These are phyloP conservation scores for Alternaria incomplexa DNA, from an alignment of 2,329 filamentous ascomycete genomes.

Conservation along the genomic window DNA sequence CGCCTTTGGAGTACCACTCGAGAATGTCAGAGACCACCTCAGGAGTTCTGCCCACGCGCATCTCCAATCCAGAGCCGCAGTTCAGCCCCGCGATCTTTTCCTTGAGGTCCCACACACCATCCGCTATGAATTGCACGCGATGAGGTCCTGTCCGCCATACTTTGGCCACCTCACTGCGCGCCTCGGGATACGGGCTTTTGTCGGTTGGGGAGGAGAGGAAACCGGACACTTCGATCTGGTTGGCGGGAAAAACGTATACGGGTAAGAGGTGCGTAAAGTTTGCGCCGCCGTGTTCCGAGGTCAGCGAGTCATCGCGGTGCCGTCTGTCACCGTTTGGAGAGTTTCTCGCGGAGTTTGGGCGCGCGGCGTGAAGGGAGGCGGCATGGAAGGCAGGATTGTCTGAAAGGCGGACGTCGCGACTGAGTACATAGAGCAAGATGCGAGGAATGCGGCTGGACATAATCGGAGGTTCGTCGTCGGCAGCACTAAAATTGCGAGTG, in stretches of 20 bases:
- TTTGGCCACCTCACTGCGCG: constrained; percentile 67
- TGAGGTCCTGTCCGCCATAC: constrained; percentile 79
- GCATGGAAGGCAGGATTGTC: constrained; percentile 77
- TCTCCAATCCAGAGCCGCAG: constrained; percentile 62
- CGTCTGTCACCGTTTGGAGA: constrained; percentile 16
- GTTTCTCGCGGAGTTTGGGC: constrained; percentile 9
- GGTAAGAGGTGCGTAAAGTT: constrained; percentile 67
- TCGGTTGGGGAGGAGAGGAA: constrained; percentile 62
- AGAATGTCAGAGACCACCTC: constrained; percentile 68
- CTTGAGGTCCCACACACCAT: constrained; percentile 77
- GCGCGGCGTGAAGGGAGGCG: constrained; percentile 43
- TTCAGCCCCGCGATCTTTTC: constrained; percentile 62
- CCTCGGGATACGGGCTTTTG: constrained; percentile 67
- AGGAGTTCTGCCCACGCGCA: constrained; percentile 67
- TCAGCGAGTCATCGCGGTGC: constrained; percentile 48
- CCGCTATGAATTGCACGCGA: constrained; percentile 72
- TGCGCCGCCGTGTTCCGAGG: constrained; percentile 27
- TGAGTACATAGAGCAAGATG: constrained; percentile 73
- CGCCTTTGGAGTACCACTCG: constrained; percentile 47
- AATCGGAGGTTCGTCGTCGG: constrained; percentile 16
- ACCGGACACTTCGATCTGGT: constrained; percentile 77
- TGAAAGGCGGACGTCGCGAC: constrained; percentile 73
- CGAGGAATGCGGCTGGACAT: constrained; percentile 38
- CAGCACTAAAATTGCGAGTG: constrained; percentile 16
- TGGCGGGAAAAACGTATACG: constrained; percentile 68